phyloP scores from a whole-genome alignment of 352 stramenopile species.

The Phytophthora cactorum region DNA sequence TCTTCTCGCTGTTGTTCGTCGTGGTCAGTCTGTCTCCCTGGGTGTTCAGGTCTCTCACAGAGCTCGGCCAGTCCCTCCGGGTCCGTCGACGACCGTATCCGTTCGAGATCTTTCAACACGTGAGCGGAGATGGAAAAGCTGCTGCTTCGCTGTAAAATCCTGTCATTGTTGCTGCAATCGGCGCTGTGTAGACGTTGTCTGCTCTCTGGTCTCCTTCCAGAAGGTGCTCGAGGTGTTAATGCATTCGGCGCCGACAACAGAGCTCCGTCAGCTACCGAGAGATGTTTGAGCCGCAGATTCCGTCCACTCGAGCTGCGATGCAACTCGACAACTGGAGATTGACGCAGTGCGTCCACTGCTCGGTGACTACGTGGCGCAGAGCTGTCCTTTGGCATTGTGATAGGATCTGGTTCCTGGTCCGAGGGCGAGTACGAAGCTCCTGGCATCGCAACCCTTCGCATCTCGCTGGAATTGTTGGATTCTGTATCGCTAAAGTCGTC shows the following conservation, averaged over 20 bases:
- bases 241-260: slow-evolving; percentile 43
- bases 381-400: slow-evolving; percentile 6
- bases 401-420: slow-evolving; percentile 6
- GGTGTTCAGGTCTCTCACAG: slow-evolving; percentile 31
- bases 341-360: slow-evolving; percentile 30
- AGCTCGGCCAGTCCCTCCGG: slow-evolving; percentile 22
- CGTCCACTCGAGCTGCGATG: slow-evolving; percentile 61
- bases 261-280: slow-evolving; percentile 41
- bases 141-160: slow-evolving; percentile 45
- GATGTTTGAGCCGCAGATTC: slow-evolving; percentile 53
- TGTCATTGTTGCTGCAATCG: slow-evolving; percentile 28
- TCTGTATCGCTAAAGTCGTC: slow-evolving; percentile 6
- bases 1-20: slow-evolving; percentile 25
- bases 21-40: not conserved
- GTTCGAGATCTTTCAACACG: slow-evolving; percentile 54
- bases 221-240: slow-evolving; percentile 53
- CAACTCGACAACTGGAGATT: slow-evolving; percentile 43
- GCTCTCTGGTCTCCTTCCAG: slow-evolving; percentile 34
- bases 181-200: slow-evolving; percentile 35
- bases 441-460: slow-evolving; percentile 29
- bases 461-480: slow-evolving; percentile 21
- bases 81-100: slow-evolving; percentile 33
- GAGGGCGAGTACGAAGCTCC: slow-evolving; percentile 2
- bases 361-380: slow-evolving; percentile 25
- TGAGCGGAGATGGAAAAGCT: slow-evolving; percentile 71